Conservation (phyloP, 495 filamentous ascomycete genomes). For the Hypoxylon trugodes region DNA sequence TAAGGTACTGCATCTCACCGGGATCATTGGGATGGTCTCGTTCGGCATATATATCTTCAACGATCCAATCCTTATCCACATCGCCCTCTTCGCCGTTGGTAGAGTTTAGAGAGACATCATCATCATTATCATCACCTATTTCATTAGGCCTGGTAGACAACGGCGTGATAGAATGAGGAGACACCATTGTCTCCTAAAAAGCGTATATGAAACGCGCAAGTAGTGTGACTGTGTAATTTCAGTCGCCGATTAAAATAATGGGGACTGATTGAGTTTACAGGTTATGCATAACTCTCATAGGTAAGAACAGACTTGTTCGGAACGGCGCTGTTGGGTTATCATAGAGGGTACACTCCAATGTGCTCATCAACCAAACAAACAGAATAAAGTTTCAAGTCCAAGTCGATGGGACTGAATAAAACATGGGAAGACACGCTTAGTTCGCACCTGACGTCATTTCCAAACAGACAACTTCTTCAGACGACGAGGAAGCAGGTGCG, state of each 20-base stretch:
- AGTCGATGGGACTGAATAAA: no score
- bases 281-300: no score
- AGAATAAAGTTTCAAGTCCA: no score
- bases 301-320: no score
- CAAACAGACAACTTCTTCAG: no score
- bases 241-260: not conserved
- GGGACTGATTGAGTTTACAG: not conserved
- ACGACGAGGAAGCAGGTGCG: no score
- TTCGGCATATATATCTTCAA: constrained; percentile 64
- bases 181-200: constrained; percentile 20
- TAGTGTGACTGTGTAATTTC: not conserved
- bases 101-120: constrained; percentile 70
- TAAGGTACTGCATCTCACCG: constrained; percentile 60
- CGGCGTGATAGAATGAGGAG: not conserved
- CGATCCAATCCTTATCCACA: constrained; percentile 55
- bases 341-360: no score
- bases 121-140: constrained; percentile 58
- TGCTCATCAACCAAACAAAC: no score
- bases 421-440: no score
- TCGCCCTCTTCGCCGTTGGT: constrained; percentile 58
- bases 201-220: not conserved
- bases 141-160: constrained; percentile 1
- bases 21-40: constrained; percentile 41
- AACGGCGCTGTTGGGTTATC: no score
- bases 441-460: no score